Conservation (phyloP, 2,329 filamentous ascomycete species). For the Fusarium nodosum region DNA sequence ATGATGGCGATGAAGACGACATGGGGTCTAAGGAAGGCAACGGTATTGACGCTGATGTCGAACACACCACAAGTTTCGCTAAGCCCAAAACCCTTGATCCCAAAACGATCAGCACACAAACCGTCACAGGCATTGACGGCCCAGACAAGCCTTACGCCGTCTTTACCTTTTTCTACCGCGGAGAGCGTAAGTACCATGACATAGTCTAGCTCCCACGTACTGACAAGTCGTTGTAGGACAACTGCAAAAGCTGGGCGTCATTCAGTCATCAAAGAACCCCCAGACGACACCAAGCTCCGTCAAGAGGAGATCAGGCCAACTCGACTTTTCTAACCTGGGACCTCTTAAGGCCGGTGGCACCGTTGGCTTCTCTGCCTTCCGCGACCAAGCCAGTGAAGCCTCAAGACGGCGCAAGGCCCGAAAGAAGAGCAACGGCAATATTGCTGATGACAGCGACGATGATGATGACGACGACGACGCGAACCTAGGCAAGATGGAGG, state of each 20-base stretch:
- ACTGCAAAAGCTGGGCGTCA: slow-evolving; percentile 95
- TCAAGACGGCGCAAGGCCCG: slow-evolving; percentile 68
- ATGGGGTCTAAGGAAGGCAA: slow-evolving; percentile 63
- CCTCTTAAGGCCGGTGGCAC: slow-evolving; percentile 89
- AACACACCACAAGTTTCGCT: slow-evolving; percentile 97
- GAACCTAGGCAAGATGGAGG: slow-evolving; percentile 74
- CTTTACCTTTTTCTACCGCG: slow-evolving; percentile 98
- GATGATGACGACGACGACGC: slow-evolving; percentile 76
- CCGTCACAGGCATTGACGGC: slow-evolving; percentile 97
- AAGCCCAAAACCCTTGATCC: slow-evolving; percentile 96
- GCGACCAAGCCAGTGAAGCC: slow-evolving; percentile 74
- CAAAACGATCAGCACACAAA: slow-evolving; percentile 98
- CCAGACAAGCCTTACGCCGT: slow-evolving; percentile 96
- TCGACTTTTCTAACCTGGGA: slow-evolving; percentile 87
- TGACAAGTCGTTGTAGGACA: slow-evolving; percentile 73
- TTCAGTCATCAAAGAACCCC: slow-evolving; percentile 75
- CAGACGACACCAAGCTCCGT: slow-evolving; percentile 70
- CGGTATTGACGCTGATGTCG: slow-evolving; percentile 82
- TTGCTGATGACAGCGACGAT: slow-evolving; percentile 80
- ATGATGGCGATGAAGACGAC: slow-evolving; percentile 89
- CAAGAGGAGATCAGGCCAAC: slow-evolving; percentile 86
- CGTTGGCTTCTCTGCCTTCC: slow-evolving; percentile 90
- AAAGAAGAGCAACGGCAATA: slow-evolving; percentile 76
- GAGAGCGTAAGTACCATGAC: slow-evolving; percentile 79
- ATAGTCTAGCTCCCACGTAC: slow-evolving; percentile 15